A percentile compares a stretch with the other conserved stretches of the same genome.
Conservation (phyloP, 2,329 filamentous ascomycete species). For the Talaromyces atroroseus region DNA sequence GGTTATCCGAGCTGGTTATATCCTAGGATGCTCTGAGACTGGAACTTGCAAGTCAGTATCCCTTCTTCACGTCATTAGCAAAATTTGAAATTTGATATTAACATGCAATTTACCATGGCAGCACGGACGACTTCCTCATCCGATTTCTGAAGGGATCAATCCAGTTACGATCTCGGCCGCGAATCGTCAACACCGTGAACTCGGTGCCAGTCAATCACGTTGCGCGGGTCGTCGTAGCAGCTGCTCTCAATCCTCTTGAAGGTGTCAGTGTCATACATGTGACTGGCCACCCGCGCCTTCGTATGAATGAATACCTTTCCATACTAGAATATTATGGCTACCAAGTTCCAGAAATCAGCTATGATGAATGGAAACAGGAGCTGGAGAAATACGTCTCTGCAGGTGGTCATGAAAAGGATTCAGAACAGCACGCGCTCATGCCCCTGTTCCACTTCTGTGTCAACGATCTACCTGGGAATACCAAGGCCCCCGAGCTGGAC, state of each 20-base stretch:
- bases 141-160: constrained; percentile 82
- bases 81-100: neutral
- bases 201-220: constrained; percentile 83
- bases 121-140: constrained; percentile 86
- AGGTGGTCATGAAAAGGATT: constrained; percentile 43
- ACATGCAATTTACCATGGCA: constrained; percentile 40
- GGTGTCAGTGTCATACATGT: constrained; percentile 66
- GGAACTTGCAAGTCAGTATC: constrained; percentile 42
- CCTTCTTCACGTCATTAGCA: neutral
- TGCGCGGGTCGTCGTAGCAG: constrained; percentile 69
- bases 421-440: constrained; percentile 66
- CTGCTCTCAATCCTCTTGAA: constrained; percentile 60
- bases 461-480: constrained; percentile 63
- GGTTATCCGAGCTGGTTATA: constrained; percentile 78
- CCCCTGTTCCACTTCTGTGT: constrained; percentile 71
- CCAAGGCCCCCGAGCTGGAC: constrained; percentile 67
- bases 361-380: constrained; percentile 62
- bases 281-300: constrained; percentile 71
- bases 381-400: constrained; percentile 64
- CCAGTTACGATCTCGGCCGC: constrained; percentile 67
- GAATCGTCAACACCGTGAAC: constrained; percentile 83
- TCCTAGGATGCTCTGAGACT: constrained; percentile 65
- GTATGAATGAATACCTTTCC: constrained; percentile 71
- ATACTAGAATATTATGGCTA: constrained; percentile 70
- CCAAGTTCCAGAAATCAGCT: constrained; percentile 59